Percentiles rank a stretch among this genome's conserved stretches.
Evolutionary conservation across 2,329 filamentous ascomycete genomes (phyloP).

Genomic region (Capronia americana): DNA sequence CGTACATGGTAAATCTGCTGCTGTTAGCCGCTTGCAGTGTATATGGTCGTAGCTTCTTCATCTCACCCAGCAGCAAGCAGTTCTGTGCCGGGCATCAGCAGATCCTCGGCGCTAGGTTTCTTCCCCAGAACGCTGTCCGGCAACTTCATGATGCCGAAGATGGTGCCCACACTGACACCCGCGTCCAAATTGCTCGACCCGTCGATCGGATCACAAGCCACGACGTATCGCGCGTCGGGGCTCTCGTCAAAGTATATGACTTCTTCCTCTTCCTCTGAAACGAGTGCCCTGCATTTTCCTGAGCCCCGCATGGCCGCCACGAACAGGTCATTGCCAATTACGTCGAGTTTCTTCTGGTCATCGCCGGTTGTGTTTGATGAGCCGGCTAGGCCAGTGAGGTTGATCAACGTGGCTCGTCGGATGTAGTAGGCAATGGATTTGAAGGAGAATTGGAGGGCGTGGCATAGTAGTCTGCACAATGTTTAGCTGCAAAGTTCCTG

Average conservation of each 20-base stretch:
- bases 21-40: conserved; percentile 15
- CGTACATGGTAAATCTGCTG: conserved; percentile 99
- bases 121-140: conserved; percentile 67
- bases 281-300: conserved; percentile 85
- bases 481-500: conserved; percentile 20
- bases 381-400: conserved; percentile 91
- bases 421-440: conserved; percentile 99
- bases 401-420: conserved; percentile 90
- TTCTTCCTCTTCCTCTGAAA: conserved; percentile 98
- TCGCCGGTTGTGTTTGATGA: conserved; percentile 95
- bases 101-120: conserved; percentile 71
- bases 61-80: conserved; percentile 68
- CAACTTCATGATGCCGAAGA: conserved; percentile 93
- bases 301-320: conserved; percentile 93
- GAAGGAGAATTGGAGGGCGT: conserved; percentile 98
- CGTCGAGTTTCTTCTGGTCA: conserved; percentile 99
- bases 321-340: conserved; percentile 98
- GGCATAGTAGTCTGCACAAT: conserved; percentile 78
- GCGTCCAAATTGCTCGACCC: conserved; percentile 97
- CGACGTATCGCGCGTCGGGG: conserved; percentile 81
- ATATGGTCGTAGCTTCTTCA: not conserved
- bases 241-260: conserved; percentile 82
- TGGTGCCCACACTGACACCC: conserved; percentile 88
- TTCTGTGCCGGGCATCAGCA: conserved; percentile 87
- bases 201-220: conserved; percentile 97